phyloP scores from a whole-genome alignment of 2,329 filamentous ascomycete genomes.

The Paraphoma sp. region DNA sequence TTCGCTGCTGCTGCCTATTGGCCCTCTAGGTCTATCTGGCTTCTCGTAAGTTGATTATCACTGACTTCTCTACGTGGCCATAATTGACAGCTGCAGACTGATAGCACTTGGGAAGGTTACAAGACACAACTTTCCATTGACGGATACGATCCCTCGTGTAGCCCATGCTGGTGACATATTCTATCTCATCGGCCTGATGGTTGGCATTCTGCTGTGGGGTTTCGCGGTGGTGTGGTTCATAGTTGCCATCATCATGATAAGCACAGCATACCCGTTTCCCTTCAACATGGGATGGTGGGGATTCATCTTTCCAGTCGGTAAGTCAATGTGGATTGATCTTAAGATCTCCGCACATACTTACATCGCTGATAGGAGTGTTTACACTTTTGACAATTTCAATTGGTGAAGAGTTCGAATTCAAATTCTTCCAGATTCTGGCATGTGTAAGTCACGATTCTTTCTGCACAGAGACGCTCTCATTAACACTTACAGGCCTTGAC shows the following conservation, averaged over 20 bases:
- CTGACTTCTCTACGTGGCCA: not conserved
- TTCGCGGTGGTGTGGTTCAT: slow-evolving; percentile 60
- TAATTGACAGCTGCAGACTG: not conserved
- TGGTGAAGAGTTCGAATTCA: slow-evolving; percentile 56
- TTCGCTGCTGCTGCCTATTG: slow-evolving; percentile 68
- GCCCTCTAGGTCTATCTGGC: slow-evolving; percentile 59
- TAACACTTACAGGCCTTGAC: slow-evolving; percentile 50
- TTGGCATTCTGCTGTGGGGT: slow-evolving; percentile 60
- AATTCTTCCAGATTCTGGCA: slow-evolving; percentile 58
- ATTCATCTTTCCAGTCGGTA: slow-evolving; percentile 61
- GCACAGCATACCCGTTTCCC: slow-evolving; percentile 48
- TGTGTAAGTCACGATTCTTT: not conserved
- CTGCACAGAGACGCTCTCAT: not conserved
- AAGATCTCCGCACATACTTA: slow-evolving; percentile 19
- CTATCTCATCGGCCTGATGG: slow-evolving; percentile 61
- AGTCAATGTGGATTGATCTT: not conserved
- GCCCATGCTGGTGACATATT: slow-evolving; percentile 57
- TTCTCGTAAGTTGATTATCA: slow-evolving; percentile 1
- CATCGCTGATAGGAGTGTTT: slow-evolving; percentile 47
- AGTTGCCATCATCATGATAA: slow-evolving; percentile 54
- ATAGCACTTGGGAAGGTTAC: slow-evolving; percentile 53
- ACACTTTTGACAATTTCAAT: slow-evolving; percentile 51
- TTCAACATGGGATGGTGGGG: slow-evolving; percentile 68
- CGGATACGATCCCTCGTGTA: not conserved
- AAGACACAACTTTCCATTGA: not conserved